Evolutionary conservation across 2,329 filamentous ascomycete species (phyloP).

Genomic region (Esteya vermicola): DNA sequence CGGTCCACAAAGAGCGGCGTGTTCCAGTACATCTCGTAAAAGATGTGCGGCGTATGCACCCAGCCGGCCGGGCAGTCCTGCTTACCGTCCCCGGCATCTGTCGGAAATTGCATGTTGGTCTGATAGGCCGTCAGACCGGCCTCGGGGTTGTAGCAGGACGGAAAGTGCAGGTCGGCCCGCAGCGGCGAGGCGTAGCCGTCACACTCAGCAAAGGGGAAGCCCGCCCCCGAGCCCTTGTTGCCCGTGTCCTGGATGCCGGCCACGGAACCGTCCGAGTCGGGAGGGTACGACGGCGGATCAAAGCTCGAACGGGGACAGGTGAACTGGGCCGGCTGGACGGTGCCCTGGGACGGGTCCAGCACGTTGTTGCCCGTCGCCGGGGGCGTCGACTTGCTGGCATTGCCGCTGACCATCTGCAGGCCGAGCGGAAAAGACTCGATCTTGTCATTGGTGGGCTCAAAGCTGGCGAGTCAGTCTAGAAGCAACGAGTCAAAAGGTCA

Average conservation of each 20-base stretch:
- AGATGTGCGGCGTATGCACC: slow-evolving; percentile 41
- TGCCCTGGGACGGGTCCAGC: slow-evolving; percentile 35
- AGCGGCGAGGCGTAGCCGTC: slow-evolving; percentile 46
- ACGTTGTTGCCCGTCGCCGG: slow-evolving; percentile 35
- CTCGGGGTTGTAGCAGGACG: slow-evolving; percentile 57
- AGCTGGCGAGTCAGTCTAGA: slow-evolving; percentile 25
- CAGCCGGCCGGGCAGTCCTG: slow-evolving; percentile 39
- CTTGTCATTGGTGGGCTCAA: slow-evolving; percentile 48
- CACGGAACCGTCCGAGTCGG: slow-evolving; percentile 36
- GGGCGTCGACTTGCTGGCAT: slow-evolving; percentile 41
- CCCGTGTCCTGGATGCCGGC: slow-evolving; percentile 39
- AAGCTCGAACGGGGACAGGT: slow-evolving; percentile 42
- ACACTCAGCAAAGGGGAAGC: slow-evolving; percentile 60
- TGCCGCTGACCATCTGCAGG: slow-evolving; percentile 57
- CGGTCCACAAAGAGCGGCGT: slow-evolving; percentile 35
- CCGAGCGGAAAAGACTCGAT: slow-evolving; percentile 56
- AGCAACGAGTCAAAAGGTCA: too few relatives aligned
- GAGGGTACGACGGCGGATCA: slow-evolving; percentile 36
- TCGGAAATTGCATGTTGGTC: slow-evolving; percentile 54
- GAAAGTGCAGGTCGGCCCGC: slow-evolving; percentile 56
- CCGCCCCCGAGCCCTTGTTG: slow-evolving; percentile 42
- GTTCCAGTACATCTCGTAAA: slow-evolving; percentile 48
- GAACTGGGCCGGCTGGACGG: slow-evolving; percentile 40
- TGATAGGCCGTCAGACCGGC: slow-evolving; percentile 44
- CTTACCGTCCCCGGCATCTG: slow-evolving; percentile 26